Evolutionary conservation across 176 grass and related monocot species (phyloP).

Genomic region (Raddia guianensis): DNA sequence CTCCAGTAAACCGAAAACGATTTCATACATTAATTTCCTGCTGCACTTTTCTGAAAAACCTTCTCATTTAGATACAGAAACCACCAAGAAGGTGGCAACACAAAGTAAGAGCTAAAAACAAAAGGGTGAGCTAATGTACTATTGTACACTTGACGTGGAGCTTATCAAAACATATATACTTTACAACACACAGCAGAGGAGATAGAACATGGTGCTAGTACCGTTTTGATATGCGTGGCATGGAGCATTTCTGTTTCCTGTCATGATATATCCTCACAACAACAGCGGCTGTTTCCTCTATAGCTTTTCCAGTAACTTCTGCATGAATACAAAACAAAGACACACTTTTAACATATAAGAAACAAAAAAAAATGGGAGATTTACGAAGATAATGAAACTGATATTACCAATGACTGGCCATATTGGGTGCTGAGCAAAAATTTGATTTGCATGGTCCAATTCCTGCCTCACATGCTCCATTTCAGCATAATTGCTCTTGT

Average conservation of each 20-base stretch:
- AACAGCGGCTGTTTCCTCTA: slow-evolving; percentile 97
- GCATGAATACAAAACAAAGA: slow-evolving; percentile 42
- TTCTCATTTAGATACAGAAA: slow-evolving; percentile 46
- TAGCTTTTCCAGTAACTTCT: slow-evolving; percentile 95
- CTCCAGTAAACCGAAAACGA: slow-evolving; percentile 5
- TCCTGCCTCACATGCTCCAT: slow-evolving; percentile 87
- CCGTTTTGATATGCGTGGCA: slow-evolving; percentile 92
- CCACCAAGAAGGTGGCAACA: slow-evolving; percentile 42
- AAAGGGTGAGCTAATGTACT: not conserved
- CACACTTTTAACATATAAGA: slow-evolving; percentile 14
- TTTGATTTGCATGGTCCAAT: slow-evolving; percentile 63
- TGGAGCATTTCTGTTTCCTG: slow-evolving; percentile 78
- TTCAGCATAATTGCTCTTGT: slow-evolving; percentile 82
- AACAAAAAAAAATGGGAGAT: slow-evolving; percentile 24
- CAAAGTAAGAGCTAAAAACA: slow-evolving; percentile 17
- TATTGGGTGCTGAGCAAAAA: slow-evolving; percentile 67
- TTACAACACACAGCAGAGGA: slow-evolving; percentile 44
- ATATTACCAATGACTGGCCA: slow-evolving; percentile 95
- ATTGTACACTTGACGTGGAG: slow-evolving; percentile 1
- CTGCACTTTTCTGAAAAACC: slow-evolving; percentile 19
- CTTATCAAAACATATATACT: slow-evolving; percentile 26
- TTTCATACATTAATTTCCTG: slow-evolving; percentile 33
- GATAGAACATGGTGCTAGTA: slow-evolving; percentile 67
- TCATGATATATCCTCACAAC: slow-evolving; percentile 84
- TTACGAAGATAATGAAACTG: slow-evolving; percentile 8